Percentiles rank a stretch among this genome's conserved stretches.
Evolutionary conservation across 257 asterid genomes (phyloP).

Genomic region (Solanum clarkiae): DNA sequence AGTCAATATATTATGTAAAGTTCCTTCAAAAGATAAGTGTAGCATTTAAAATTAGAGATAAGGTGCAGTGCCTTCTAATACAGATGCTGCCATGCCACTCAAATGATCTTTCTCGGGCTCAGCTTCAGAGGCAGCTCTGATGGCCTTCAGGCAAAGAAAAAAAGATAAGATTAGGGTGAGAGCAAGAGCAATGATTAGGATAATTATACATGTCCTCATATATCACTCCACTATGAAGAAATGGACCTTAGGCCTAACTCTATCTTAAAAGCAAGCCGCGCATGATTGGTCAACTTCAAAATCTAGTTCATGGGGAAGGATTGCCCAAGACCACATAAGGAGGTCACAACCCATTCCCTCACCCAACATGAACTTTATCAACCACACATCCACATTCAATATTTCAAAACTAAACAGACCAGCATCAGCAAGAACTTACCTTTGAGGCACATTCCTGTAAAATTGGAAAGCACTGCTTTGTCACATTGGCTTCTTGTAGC

Average conservation of each 20-base stretch:
- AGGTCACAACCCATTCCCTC: not conserved
- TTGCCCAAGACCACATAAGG: not conserved
- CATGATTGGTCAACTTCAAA: not conserved
- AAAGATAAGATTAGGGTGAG: constrained; percentile 5
- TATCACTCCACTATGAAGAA: not conserved
- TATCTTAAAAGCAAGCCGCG: not conserved
- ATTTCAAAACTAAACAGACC: not conserved
- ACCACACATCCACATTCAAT: not conserved
- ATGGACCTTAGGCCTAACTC: not conserved
- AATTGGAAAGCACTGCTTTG: constrained; percentile 59
- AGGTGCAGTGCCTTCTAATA: constrained; percentile 50
- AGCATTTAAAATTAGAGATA: not conserved
- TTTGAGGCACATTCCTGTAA: constrained; percentile 72
- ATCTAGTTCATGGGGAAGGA: not conserved
- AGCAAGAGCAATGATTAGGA: not conserved
- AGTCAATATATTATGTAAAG: constrained; percentile 4
- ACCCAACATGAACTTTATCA: not conserved
- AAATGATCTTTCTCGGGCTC: constrained; percentile 48
- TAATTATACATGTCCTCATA: not conserved
- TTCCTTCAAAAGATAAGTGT: constrained; percentile 3
- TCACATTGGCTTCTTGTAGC: constrained; percentile 72
- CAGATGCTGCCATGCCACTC: constrained; percentile 62
- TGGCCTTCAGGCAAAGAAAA: constrained; percentile 42
- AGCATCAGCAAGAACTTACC: constrained; percentile 25
- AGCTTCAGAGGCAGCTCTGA: constrained; percentile 71